Percentiles rank a stretch among this genome's conserved stretches.
Conservation (phyloP, 139 green algal genomes). For the Ulvella scutata region DNA sequence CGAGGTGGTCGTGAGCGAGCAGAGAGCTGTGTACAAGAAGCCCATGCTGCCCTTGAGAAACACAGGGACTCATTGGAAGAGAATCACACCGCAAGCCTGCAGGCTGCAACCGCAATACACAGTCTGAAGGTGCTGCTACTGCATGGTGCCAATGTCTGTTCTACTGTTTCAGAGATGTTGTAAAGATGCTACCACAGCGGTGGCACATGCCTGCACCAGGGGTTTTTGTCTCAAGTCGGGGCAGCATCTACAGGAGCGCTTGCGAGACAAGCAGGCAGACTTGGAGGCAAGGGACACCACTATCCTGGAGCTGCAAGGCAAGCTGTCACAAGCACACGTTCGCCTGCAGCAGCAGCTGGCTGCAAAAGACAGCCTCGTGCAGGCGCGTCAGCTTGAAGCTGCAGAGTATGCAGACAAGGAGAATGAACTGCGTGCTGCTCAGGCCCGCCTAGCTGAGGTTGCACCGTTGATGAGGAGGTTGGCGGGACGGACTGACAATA, state of each 20-base stretch:
- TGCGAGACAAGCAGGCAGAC: not conserved
- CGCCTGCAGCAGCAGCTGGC: not conserved
- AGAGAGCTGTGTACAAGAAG: not conserved
- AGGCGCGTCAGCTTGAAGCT: not conserved
- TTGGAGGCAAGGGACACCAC: not conserved
- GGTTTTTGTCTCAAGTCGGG: too few relatives aligned
- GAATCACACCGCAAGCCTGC: not conserved
- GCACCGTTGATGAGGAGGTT: not conserved
- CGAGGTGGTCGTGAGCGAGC: not conserved
- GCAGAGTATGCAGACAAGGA: not conserved
- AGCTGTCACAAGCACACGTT: not conserved
- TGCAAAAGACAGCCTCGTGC: not conserved
- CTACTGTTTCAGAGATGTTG: too few relatives aligned
- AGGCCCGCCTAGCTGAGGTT: slow-evolving; percentile 1
- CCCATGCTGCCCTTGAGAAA: not conserved
- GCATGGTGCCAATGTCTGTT: too few relatives aligned
- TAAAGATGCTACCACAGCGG: too few relatives aligned
- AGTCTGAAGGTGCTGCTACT: not conserved
- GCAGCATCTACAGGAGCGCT: not conserved
- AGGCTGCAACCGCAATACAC: not conserved
- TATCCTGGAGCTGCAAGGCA: not conserved
- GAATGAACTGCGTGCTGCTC: not conserved
- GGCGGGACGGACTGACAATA: too few relatives aligned
- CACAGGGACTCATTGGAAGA: not conserved
- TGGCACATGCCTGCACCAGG: too few relatives aligned